Base-by-base conservation (phyloP, 1,284 basidiomycete genomes). In the Rhodotorula sp. region DNA sequence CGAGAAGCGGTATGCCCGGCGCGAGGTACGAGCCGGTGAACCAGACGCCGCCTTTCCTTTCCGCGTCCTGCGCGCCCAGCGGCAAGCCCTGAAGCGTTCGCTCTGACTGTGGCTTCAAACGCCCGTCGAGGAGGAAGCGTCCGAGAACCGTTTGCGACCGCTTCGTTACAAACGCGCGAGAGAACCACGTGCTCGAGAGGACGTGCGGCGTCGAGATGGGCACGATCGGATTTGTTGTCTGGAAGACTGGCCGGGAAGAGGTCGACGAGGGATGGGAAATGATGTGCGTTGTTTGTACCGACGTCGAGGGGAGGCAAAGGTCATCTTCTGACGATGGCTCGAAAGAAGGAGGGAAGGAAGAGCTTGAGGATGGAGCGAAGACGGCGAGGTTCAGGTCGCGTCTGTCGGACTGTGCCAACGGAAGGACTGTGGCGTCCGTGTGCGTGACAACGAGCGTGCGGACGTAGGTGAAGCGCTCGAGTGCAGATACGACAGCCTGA, bases 211-310 rank as follows among this genome's bases (percentile, higher is more conserved):
- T 78, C 52, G 78, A 78, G 24, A 87, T 85, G 3, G 84, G 78
- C 13, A 89, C 78, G 57, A 88, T 84, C 0, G 89, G 88, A 78
- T 90, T 90, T 22, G 89, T 90, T 24, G 88, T 90, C 79, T 90
- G 89, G 67, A 85, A 86, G 20, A 90, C 81, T 10, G 66, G 39
- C 19, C 39, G 15, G 49, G 24, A 55, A 4, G 62, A 27, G n/a
- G 62, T n/a, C n/a, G 27, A 53, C 44, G 27, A 17, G 54, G 62
- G 30, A 80, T 75, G 67, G 81, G 80, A 67, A 77, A 77, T 84
- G 76, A 78, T 86, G 84, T 76, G 82, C 13, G 89, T 90, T 11
- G 88, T 84, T 54, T 74, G 68, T 29, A 74, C 58, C 22, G 59
- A 68, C 0, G 54, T 27, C 0, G 58, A 24, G 1, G 67, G 67